These are phyloP conservation scores for Dothideomycetes sp. DNA, from an alignment of 2,329 filamentous ascomycete genomes.

Conservation along the genomic window DNA sequence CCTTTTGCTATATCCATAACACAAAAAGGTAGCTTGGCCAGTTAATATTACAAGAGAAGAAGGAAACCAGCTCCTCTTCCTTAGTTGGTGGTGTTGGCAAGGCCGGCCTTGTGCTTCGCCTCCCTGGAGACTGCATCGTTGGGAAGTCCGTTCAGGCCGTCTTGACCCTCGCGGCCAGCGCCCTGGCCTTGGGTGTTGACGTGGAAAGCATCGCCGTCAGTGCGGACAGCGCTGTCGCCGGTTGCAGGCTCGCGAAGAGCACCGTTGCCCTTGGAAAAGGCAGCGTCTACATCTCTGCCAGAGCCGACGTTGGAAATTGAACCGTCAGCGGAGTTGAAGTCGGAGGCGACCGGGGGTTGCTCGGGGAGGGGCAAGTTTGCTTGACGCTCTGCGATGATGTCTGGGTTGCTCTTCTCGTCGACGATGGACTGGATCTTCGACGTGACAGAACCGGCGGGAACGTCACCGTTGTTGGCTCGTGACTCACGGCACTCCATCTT, in stretches of 20 bases:
- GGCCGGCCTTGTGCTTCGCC: slow-evolving; percentile 28
- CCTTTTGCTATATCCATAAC: too few species aligned
- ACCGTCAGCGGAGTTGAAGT: slow-evolving; percentile 65
- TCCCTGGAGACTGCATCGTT: slow-evolving; percentile 48
- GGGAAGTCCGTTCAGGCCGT: slow-evolving; percentile 44
- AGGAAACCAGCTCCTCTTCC: neutral
- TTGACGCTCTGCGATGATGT: slow-evolving; percentile 56
- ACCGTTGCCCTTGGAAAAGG: slow-evolving; percentile 36
- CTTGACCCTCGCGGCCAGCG: slow-evolving; percentile 53
- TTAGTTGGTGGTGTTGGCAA: slow-evolving; percentile 29
- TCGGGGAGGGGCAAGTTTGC: slow-evolving; percentile 71
- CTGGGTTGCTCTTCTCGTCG: slow-evolving; percentile 38
- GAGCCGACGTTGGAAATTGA: slow-evolving; percentile 60
- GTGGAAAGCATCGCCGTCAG: slow-evolving; percentile 42
- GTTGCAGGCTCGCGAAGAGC: slow-evolving; percentile 35
- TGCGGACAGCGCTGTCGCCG: slow-evolving; percentile 40
- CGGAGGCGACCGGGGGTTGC: slow-evolving; percentile 61
- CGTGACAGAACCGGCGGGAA: slow-evolving; percentile 32
- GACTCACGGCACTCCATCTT: slow-evolving; percentile 34
- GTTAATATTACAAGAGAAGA: too few species aligned
- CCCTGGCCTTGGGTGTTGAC: slow-evolving; percentile 36
- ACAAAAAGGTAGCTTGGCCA: too few species aligned
- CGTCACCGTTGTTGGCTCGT: slow-evolving; percentile 27
- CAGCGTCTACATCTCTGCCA: slow-evolving; percentile 33
- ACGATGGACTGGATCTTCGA: slow-evolving; percentile 27